These are phyloP conservation scores for Yamadazyma sp. DNA, from an alignment of 1,139 yeast genomes.

Conservation along the genomic window DNA sequence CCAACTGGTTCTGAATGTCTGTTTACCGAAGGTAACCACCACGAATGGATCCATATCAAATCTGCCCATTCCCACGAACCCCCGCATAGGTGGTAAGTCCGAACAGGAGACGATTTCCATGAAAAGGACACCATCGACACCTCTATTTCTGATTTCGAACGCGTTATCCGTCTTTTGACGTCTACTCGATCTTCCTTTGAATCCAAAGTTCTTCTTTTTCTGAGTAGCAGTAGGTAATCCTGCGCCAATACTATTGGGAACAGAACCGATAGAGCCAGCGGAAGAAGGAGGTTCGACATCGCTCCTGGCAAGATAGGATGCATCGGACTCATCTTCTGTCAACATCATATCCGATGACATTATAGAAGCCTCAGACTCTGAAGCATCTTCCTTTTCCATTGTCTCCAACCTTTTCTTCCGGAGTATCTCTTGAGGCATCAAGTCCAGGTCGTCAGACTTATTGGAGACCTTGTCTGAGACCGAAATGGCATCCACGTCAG, in stretches of 20 bases:
- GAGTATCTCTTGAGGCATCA: conserved; percentile 10
- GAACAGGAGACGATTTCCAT: conserved; percentile 73
- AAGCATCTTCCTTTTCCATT: conserved; percentile 10
- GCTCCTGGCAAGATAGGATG: conserved; percentile 2
- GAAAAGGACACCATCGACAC: conserved; percentile 70
- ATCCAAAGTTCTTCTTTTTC: conserved; percentile 7
- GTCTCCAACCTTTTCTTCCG: conserved; percentile 13
- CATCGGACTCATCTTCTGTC: conserved; percentile 11
- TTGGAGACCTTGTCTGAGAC: conserved; percentile 3
- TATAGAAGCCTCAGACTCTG: conserved; percentile 26
- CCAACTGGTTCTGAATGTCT: conserved; percentile 85
- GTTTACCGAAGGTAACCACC: conserved; percentile 85
- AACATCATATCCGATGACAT: conserved; percentile 16
- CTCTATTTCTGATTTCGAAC: conserved; percentile 38
- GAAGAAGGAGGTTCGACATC: conserved; percentile 4
- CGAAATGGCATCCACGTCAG: conserved; percentile 9
- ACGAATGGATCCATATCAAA: conserved; percentile 98
- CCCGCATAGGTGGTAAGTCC: conserved; percentile 67
- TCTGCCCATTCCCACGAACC: conserved; percentile 58
- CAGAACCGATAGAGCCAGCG: too few relatives aligned
- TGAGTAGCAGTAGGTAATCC: background rate
- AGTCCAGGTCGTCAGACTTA: conserved; percentile 6
- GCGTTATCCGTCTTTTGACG: conserved; percentile 13
- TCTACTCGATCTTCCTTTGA: conserved; percentile 8
- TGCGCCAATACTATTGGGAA: too few relatives aligned